These are phyloP conservation scores for Mycosphaerella sp. DNA, from an alignment of 2,329 filamentous ascomycete species.

Conservation along the genomic window DNA sequence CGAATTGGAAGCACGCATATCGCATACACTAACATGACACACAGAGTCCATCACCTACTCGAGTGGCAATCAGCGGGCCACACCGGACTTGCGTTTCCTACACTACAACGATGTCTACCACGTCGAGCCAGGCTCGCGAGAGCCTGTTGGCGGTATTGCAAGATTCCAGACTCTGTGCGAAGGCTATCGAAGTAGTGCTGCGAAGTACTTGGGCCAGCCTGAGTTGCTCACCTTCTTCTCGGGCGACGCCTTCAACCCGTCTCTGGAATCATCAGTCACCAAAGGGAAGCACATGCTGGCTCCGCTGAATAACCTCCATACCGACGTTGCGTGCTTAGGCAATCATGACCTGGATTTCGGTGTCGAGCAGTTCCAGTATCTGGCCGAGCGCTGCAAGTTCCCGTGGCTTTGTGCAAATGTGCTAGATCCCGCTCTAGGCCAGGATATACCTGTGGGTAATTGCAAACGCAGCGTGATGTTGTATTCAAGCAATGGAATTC, in stretches of 20 bases:
- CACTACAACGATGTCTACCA: conserved; percentile 97
- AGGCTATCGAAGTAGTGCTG: conserved; percentile 52
- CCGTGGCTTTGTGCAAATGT: conserved; percentile 90
- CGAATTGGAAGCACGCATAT: background rate
- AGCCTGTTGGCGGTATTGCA: conserved; percentile 74
- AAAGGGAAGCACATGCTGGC: conserved; percentile 89
- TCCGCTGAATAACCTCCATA: conserved; percentile 69
- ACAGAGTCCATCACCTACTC: conserved; percentile 26
- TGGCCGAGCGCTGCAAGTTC: conserved; percentile 69
- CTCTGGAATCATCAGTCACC: conserved; percentile 78
- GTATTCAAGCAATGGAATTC: conserved; percentile 74
- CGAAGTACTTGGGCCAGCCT: conserved; percentile 57
- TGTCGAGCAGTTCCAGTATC: conserved; percentile 67
- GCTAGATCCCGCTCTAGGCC: conserved; percentile 72
- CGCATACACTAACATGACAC: conserved; percentile 2
- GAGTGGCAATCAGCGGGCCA: conserved; percentile 6
- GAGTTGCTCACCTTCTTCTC: conserved; percentile 75
- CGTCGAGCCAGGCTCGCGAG: conserved; percentile 66
- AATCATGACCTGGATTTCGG: conserved; percentile 95
- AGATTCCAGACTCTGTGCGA: conserved; percentile 74
- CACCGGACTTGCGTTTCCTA: conserved; percentile 65
- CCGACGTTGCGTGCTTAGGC: conserved; percentile 75
- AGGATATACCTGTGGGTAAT: conserved; percentile 66
- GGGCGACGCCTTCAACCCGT: conserved; percentile 88
- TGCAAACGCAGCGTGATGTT: conserved; percentile 70